A percentile compares a stretch with the other conserved stretches of the same genome.
Evolutionary conservation across 2,329 filamentous ascomycete species (phyloP).

Genomic region (Colletotrichum truncatum): DNA sequence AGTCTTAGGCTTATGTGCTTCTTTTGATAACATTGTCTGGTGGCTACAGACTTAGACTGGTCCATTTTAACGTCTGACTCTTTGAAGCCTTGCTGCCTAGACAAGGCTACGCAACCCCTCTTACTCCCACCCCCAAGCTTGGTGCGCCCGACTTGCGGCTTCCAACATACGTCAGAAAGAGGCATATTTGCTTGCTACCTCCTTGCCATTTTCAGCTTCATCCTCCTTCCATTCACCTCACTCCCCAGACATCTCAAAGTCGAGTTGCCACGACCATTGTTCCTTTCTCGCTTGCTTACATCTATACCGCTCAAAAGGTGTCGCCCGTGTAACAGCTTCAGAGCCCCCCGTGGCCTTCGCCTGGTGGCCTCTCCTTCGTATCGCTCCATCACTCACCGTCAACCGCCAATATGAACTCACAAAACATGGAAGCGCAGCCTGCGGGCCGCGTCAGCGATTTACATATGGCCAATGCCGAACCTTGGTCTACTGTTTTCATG

Average conservation of each 20-base stretch:
- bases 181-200: neutral
- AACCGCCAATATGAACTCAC: neutral
- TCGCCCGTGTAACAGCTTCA: neutral
- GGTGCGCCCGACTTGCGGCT: neutral
- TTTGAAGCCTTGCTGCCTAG: conserved; percentile 21
- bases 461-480: too few species aligned
- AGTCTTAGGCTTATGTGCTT: too few species aligned
- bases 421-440: neutral
- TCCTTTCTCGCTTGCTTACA: neutral
- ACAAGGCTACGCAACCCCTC: conserved; percentile 18
- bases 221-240: neutral
- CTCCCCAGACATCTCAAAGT: neutral
- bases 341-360: neutral
- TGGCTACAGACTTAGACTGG: neutral
- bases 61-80: conserved; percentile 16
- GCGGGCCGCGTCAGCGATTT: too few species aligned
- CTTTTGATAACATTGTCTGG: neutral
- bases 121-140: neutral
- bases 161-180: neutral
- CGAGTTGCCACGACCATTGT: neutral
- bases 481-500: neutral
- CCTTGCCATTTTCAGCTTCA: neutral
- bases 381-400: too few species aligned
- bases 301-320: too few species aligned
- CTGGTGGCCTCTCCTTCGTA: too few species aligned